Evolutionary conservation across 345 rosid species (phyloP).

Genomic region (Alliaria petiolata): DNA sequence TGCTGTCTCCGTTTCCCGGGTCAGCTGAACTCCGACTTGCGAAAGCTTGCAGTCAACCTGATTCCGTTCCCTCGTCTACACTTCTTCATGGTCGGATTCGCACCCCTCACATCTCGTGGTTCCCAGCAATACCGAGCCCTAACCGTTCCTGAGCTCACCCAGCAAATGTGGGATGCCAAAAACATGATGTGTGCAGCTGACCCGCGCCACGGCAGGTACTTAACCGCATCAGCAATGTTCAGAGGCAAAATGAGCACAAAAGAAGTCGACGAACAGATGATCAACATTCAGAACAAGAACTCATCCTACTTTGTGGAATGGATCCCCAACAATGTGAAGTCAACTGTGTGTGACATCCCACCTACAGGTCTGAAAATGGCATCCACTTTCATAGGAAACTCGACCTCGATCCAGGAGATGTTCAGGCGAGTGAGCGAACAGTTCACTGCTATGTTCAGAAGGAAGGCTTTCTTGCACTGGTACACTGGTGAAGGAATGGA

Average conservation of each 20-base stretch:
- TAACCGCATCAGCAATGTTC: constrained; percentile 63
- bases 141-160: constrained; percentile 53
- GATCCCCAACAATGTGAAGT: constrained; percentile 66
- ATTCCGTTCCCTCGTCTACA: constrained; percentile 63
- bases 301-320: constrained; percentile 61
- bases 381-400: constrained; percentile 56
- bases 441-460: constrained; percentile 58
- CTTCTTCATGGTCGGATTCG: constrained; percentile 60
- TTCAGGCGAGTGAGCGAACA: constrained; percentile 56
- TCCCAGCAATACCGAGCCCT: constrained; percentile 56
- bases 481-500: constrained; percentile 69
- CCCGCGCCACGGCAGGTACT: constrained; percentile 51
- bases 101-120: constrained; percentile 60
- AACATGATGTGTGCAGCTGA: constrained; percentile 29
- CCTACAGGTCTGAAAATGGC: constrained; percentile 61
- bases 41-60: constrained; percentile 56
- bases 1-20: constrained; percentile 65
- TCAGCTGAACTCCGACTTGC: constrained; percentile 57
- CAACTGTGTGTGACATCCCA: constrained; percentile 60
- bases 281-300: constrained; percentile 59
- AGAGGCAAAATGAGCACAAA: constrained; percentile 64
- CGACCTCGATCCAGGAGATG: constrained; percentile 64
- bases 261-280: constrained; percentile 61
- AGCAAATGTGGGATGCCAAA: constrained; percentile 25
- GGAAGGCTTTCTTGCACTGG: constrained; percentile 61